Evolutionary conservation across 2,329 filamentous ascomycete genomes (phyloP).

Genomic region (Daldinia eschscholtzii): DNA sequence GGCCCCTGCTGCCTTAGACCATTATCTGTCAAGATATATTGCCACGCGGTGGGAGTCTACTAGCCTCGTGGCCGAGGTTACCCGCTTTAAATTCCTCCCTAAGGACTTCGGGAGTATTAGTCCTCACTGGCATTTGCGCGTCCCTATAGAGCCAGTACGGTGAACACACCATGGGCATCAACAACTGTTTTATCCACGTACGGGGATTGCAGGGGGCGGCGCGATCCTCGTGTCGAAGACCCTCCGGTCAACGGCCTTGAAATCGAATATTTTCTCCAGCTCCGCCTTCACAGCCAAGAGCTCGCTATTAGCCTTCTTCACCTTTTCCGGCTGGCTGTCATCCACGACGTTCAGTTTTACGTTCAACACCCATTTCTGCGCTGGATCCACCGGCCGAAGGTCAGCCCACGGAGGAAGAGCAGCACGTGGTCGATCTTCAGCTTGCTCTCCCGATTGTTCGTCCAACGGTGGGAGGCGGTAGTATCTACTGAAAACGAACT

Average conservation of each 20-base stretch:
- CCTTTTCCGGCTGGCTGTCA: conserved; percentile 69
- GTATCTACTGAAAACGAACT: conserved; percentile 65
- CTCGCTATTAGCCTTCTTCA: conserved; percentile 67
- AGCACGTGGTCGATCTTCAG: conserved; percentile 45
- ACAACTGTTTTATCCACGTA: conserved; percentile 8
- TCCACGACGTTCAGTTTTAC: conserved; percentile 67
- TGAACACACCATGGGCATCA: not conserved
- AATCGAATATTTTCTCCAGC: conserved; percentile 88
- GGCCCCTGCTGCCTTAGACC: not conserved
- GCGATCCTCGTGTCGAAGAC: conserved; percentile 51
- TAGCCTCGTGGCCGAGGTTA: no score
- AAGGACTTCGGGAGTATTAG: not conserved
- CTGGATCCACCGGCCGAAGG: conserved; percentile 62
- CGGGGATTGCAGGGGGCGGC: conserved; percentile 41
- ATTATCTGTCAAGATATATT: not conserved
- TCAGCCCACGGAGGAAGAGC: conserved; percentile 62
- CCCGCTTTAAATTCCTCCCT: not conserved
- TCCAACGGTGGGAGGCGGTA: conserved; percentile 55
- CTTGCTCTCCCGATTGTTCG: not conserved
- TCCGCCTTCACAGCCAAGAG: conserved; percentile 69
- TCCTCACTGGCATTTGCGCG: not conserved
- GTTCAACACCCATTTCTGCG: conserved; percentile 67
- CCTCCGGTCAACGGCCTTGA: conserved; percentile 74
- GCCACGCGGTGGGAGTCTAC: not conserved
- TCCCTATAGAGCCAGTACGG: not conserved